Percentiles rank a stretch among this genome's conserved stretches.
phyloP scores from a whole-genome alignment of 192 early-diverging fungal genomes.

The Kickxella alabastrina region DNA sequence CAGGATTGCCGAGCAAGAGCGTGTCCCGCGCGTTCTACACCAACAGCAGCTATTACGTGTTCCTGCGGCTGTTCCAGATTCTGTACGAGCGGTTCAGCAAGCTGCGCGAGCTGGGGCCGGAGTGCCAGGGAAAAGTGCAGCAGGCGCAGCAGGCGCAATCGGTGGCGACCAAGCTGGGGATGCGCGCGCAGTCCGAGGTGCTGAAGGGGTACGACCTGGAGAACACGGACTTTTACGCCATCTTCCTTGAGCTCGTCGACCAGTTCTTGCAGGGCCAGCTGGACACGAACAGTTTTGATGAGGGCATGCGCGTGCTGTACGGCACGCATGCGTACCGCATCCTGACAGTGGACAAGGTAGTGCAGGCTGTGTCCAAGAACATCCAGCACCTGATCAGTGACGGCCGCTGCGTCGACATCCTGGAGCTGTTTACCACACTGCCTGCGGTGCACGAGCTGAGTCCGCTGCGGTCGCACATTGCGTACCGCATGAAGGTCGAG shows the following conservation, averaged over 20 bases:
- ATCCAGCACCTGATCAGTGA: constrained; percentile 68
- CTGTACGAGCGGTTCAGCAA: constrained; percentile 77
- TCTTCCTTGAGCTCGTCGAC: constrained; percentile 69
- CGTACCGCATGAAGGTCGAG: constrained; percentile 70
- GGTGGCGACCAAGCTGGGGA: constrained; percentile 42
- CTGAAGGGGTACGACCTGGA: constrained; percentile 59
- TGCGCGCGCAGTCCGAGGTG: constrained; percentile 49
- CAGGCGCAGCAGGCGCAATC: constrained; percentile 37
- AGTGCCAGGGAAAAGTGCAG: constrained; percentile 42
- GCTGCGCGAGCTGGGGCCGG: constrained; percentile 70
- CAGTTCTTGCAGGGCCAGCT: constrained; percentile 78
- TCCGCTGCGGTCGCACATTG: constrained; percentile 61
- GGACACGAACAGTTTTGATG: constrained; percentile 81
- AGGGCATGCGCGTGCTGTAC: constrained; percentile 79
- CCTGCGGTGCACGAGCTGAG: constrained; percentile 50
- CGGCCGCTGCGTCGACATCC: constrained; percentile 56
- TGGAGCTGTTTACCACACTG: constrained; percentile 62
- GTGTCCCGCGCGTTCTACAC: constrained; percentile 74
- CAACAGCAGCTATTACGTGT: constrained; percentile 82
- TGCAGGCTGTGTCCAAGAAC: constrained; percentile 77
- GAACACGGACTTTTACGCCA: constrained; percentile 70
- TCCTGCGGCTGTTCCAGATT: constrained; percentile 83
- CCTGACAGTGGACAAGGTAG: constrained; percentile 87
- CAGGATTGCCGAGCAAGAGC: constrained; percentile 24
- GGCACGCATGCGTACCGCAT: constrained; percentile 84